phyloP scores from a whole-genome alignment of 805 yeast species.

The Hanseniaspora valbyensis region DNA sequence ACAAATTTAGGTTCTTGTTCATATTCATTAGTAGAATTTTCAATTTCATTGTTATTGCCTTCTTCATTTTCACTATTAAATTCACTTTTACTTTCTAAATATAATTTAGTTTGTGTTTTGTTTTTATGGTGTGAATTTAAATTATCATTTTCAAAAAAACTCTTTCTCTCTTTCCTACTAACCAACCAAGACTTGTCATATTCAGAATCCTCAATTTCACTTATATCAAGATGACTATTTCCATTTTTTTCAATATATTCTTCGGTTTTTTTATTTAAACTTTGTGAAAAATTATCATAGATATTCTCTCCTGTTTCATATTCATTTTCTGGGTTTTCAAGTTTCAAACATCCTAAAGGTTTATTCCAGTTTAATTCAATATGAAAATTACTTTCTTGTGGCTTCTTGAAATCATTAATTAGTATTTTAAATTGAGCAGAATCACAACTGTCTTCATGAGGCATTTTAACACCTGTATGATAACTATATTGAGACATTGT shows the following conservation, averaged over 20 bases:
- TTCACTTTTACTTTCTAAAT: neutral
- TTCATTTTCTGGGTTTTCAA: neutral
- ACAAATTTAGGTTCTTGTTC: neutral
- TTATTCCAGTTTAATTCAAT: slow-evolving; percentile 13
- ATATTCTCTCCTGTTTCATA: neutral
- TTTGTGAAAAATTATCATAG: neutral
- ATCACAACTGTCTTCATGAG: neutral
- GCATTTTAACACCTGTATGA: neutral
- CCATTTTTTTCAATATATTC: neutral
- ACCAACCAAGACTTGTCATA: neutral
- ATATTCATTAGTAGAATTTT: too few species aligned
- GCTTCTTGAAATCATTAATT: slow-evolving; percentile 12
- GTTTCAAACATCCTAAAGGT: neutral
- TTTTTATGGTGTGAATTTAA: neutral
- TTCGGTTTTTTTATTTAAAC: neutral
- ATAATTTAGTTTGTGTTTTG: neutral
- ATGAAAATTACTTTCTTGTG: slow-evolving; percentile 8
- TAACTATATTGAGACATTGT: slow-evolving; percentile 5
- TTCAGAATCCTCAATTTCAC: slow-evolving; percentile 13
- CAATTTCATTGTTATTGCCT: too few species aligned
- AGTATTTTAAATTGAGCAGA: slow-evolving; percentile 4
- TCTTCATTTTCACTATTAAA: too few species aligned
- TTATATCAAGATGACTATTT: neutral
- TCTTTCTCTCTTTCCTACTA: neutral
- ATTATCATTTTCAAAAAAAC: neutral